Evolutionary conservation across 1,139 yeast species (phyloP).

Genomic region (Geotrichum reessii): DNA sequence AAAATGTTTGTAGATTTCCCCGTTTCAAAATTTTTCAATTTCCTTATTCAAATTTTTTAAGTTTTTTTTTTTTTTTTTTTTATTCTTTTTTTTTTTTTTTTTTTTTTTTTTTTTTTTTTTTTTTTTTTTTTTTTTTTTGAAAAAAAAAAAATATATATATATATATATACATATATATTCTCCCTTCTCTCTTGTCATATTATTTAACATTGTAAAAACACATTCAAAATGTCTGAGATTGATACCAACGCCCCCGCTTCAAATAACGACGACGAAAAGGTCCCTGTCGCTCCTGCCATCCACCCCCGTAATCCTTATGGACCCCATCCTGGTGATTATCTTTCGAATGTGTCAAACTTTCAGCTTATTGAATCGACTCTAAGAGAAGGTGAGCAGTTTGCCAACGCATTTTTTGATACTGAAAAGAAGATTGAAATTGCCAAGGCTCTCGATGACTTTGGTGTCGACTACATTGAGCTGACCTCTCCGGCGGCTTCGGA

Average conservation of each 20-base stretch:
- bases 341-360: slow-evolving; percentile 84
- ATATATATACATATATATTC: too few relatives aligned
- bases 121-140: neutral
- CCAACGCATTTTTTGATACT: slow-evolving; percentile 91
- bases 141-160: too few relatives aligned
- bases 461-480: slow-evolving; percentile 95
- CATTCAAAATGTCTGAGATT: neutral
- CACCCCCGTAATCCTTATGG: slow-evolving; percentile 71
- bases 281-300: slow-evolving; percentile 18
- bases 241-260: slow-evolving; percentile 2
- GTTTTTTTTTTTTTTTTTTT: neutral
- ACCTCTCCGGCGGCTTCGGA: slow-evolving; percentile 97
- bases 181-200: neutral
- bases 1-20: neutral
- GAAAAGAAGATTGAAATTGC: slow-evolving; percentile 97
- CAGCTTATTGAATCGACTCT: slow-evolving; percentile 92
- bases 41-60: neutral
- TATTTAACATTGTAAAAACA: neutral
- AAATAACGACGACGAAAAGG: slow-evolving; percentile 17
- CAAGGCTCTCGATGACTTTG: slow-evolving; percentile 93
- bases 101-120: neutral
- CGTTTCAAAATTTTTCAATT: neutral
- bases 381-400: slow-evolving; percentile 98
- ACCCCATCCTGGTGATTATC: slow-evolving; percentile 86
- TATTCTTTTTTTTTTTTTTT: neutral